phyloP scores from a whole-genome alignment of 2,329 filamentous ascomycete species.

The Penicillium nordicum region DNA sequence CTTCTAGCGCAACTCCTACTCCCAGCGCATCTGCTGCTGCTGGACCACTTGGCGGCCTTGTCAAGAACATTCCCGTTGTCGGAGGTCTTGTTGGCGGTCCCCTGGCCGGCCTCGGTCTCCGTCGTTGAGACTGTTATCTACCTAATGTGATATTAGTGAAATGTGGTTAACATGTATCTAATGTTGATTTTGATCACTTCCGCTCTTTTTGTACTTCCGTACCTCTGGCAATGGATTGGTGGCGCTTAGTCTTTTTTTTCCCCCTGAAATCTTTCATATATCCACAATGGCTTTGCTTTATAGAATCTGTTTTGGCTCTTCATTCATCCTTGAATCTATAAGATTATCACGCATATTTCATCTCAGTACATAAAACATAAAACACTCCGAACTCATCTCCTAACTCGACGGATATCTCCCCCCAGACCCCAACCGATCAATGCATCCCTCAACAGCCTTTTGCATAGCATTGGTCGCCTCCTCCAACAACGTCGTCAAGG shows the following conservation, averaged over 20 bases:
- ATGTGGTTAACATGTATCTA: not conserved
- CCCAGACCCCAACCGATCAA: constrained; percentile 49
- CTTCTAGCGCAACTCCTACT: constrained; percentile 8
- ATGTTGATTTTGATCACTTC: not conserved
- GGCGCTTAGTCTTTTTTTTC: not conserved
- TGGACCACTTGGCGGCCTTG: not conserved
- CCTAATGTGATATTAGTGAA: not conserved
- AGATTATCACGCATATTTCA: not conserved
- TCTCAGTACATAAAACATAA: not conserved
- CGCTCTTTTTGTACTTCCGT: constrained; percentile 8
- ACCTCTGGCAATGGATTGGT: constrained; percentile 6
- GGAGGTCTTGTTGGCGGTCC: constrained; percentile 8
- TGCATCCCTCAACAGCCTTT: constrained; percentile 54
- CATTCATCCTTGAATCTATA: not conserved
- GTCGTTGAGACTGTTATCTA: not conserved
- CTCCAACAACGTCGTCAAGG: constrained; percentile 54
- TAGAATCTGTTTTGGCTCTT: not conserved
- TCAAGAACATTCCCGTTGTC: constrained; percentile 4
- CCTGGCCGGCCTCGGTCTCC: not conserved
- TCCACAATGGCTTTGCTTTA: constrained; percentile 13
- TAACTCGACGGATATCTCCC: constrained; percentile 32
- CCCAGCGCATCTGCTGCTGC: constrained; percentile 1
- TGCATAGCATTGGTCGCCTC: constrained; percentile 55
- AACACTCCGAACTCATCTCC: not conserved
- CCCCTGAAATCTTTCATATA: constrained; percentile 13